A percentile compares a stretch with the other conserved stretches of the same genome.
Evolutionary conservation across 2,329 filamentous ascomycete genomes (phyloP).

Genomic region (Ophiostoma fasciatum): DNA sequence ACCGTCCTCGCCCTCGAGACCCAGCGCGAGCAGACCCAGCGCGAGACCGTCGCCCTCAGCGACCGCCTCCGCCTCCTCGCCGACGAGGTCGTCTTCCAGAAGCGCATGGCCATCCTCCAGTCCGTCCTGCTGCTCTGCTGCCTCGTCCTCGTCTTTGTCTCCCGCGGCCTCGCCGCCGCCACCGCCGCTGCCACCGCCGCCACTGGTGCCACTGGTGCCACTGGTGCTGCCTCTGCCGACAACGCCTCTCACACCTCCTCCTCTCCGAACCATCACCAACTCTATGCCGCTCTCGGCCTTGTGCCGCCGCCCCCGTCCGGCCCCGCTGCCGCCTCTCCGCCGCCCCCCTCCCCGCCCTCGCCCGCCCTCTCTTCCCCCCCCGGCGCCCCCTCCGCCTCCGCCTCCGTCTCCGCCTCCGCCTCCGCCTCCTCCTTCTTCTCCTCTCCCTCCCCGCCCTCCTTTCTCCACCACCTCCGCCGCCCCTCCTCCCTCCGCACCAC

Average conservation of each 20-base stretch:
- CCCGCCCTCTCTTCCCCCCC: no score
- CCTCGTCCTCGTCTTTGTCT: conserved; percentile 76
- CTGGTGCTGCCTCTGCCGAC: conserved; percentile 13
- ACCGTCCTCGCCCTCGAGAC: conserved; percentile 84
- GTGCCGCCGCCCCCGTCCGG: conserved; percentile 13
- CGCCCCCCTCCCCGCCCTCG: no score
- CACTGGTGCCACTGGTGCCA: conserved; percentile 6
- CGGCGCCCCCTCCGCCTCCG: no score
- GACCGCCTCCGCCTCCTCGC: conserved; percentile 72
- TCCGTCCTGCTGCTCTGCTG: conserved; percentile 76
- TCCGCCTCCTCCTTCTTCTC: no score
- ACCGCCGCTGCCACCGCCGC: neutral
- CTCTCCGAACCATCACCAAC: no score
- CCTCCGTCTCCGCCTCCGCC: no score
- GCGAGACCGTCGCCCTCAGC: conserved; percentile 71
- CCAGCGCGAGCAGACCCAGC: conserved; percentile 70
- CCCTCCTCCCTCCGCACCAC: conserved; percentile 6
- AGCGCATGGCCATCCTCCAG: conserved; percentile 87
- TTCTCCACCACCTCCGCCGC: neutral
- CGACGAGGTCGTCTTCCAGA: conserved; percentile 79
- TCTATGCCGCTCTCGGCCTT: no score
- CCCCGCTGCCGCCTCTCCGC: no score
- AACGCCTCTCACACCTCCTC: conserved; percentile 16
- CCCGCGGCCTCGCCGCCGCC: no score
- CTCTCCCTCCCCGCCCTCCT: no score